Base-by-base conservation (phyloP, 2,329 filamentous ascomycete genomes). In the Lachnellula willkommii region DNA sequence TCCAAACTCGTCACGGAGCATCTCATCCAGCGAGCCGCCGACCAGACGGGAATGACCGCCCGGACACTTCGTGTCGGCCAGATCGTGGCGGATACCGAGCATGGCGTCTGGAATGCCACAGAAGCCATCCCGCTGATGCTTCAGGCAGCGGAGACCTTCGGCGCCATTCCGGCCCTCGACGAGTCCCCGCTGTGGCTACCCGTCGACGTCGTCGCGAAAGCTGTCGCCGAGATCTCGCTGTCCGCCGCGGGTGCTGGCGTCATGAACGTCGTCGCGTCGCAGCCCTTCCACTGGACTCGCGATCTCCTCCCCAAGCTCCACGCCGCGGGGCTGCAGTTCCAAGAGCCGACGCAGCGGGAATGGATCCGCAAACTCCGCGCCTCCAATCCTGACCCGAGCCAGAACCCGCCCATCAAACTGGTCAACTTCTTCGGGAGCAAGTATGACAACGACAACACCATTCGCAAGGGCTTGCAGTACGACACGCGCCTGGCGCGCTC, bases 121-220 rank as follows among this genome's bases (percentile, higher is more conserved):
- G 79, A 81, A 58, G 79, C 77, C 0, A 79, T 81, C 22, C 77
- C 80, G 0, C 62, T 82, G 43, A 75, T 82, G 65, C 66, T 83
- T 0, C 75, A 74, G 36, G 74, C 71, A 2, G 75, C 75, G 0
- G 65, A 65, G 1, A 74, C 76, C 0, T 70, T 76, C 1, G 74
- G 75, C 1, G 68, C 70, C 0, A 66, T 82, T 4, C 79, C 79
- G 2, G 64, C 65, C 9, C 67, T 83, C 2, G 65, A 73, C 2
- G 77, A 80, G 54, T 66, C 64, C 1, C 70, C 71, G 3, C 72
- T 70, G 0, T 79, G 76, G 76, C 60, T 78, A 5, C 76, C 76
- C 0, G 77, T 77, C 1, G 75, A 80, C 49, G 63, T 68, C 1
- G 75, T 76, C 20, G 77, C 77, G 0, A 64, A 65, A 20, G 70